These are phyloP conservation scores for Aspergillus latus DNA, from an alignment of 2,329 filamentous ascomycete genomes.

Conservation along the genomic window DNA sequence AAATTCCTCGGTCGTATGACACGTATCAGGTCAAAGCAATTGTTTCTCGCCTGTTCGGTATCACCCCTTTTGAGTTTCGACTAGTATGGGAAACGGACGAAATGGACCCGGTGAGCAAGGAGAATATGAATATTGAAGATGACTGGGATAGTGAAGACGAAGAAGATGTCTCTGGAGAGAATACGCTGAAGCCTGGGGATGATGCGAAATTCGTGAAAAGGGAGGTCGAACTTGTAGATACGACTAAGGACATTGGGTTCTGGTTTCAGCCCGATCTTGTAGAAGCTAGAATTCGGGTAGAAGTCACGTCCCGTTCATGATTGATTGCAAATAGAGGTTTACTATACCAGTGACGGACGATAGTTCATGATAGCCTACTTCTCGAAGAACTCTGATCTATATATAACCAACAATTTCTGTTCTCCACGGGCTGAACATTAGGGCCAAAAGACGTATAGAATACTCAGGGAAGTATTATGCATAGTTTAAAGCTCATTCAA, in stretches of 20 bases:
- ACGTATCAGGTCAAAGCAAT: slow-evolving; percentile 80
- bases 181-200: slow-evolving; percentile 41
- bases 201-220: slow-evolving; percentile 65
- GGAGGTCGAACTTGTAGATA: slow-evolving; percentile 76
- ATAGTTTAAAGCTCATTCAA: no score
- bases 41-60: slow-evolving; percentile 67
- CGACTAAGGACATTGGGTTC: slow-evolving; percentile 78
- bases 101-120: slow-evolving; percentile 73
- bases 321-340: no score
- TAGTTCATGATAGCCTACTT: no score
- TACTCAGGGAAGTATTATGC: no score
- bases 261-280: slow-evolving; percentile 67
- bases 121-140: slow-evolving; percentile 57
- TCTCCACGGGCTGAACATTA: no score
- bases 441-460: no score
- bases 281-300: slow-evolving; percentile 70
- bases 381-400: no score
- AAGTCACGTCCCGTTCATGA: slow-evolving; percentile 35
- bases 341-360: no score
- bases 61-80: slow-evolving; percentile 63
- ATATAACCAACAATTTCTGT: no score
- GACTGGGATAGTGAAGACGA: slow-evolving; percentile 48
- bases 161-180: slow-evolving; percentile 13
- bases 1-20: slow-evolving; percentile 73
- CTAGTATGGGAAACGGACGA: slow-evolving; percentile 89